Base-by-base conservation (phyloP, 139 green algal genomes). In the Ulvella scutata region DNA sequence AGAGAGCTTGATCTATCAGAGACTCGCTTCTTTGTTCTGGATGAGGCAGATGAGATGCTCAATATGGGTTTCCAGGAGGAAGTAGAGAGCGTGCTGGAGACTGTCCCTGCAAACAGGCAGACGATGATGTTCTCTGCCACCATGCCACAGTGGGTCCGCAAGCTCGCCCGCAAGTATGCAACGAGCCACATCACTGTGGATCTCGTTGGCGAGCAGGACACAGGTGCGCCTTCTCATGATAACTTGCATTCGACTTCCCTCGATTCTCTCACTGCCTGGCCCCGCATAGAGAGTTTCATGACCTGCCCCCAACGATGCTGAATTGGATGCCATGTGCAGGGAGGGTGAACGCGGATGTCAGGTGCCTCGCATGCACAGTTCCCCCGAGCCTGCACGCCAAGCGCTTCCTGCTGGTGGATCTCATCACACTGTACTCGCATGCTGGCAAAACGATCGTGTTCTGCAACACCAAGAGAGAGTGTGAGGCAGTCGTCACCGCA, bases 41-140 rank as follows among this genome's bases (percentile, higher is more conserved):
- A 99, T 73, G 95, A 99, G 85, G 94, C 95, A 3, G 95, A 99
- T 80, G 85, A 92, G 76, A 99, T 99, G 95, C 86, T 99, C 13
- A 87, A 90, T 74, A 91, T 98, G 72, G 95, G 95, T 59, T 99
- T 99, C 78, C 88, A 96, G 78, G 86, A 99, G 81, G 95, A 99
- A 80, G 94, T 99, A 79, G 95, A 99, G 88, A 81, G 80, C 43
- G 97, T 99, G 75, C 81, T 98, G 78, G 60, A 82, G 21, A 79
- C 81, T 67, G 85, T 92, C 17, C 91, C 88, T 7, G 31, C 74
- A 34, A 74, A 91, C 72, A 82, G 91, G 3, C 95, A 99, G 88
- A 98, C 92, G 28, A 87, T 97, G 84, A 85, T 99, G 29, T 99
- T 99, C 89, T 90, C 77, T 34, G 95, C 95, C 37, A 99, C 95